A percentile compares a stretch with the other conserved stretches of the same genome.
These are phyloP conservation scores for Aspergillus campestris DNA, from an alignment of 495 filamentous ascomycete species.

Conservation along the genomic window DNA sequence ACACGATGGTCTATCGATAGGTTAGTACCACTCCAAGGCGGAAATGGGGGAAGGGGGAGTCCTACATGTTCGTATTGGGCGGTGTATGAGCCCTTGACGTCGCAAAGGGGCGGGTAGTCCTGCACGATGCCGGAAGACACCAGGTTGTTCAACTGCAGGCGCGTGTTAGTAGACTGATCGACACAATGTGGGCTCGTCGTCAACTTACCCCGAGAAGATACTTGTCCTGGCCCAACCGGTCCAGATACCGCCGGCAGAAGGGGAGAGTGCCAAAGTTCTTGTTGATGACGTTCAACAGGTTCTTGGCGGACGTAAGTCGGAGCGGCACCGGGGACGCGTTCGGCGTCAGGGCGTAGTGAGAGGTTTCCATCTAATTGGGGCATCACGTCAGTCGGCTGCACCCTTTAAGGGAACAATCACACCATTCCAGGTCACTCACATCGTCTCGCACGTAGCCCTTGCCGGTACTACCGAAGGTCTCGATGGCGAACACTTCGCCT, in stretches of 20 bases:
- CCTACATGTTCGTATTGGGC: conserved; percentile 93
- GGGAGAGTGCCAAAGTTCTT: conserved; percentile 89
- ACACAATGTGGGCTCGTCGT: not conserved
- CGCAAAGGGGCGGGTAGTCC: conserved; percentile 79
- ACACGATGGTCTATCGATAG: conserved; percentile 62
- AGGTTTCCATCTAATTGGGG: conserved; percentile 49
- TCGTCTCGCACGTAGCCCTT: conserved; percentile 79
- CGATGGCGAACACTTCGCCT: conserved; percentile 86
- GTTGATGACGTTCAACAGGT: conserved; percentile 73
- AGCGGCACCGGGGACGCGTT: conserved; percentile 61
- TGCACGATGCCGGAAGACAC: conserved; percentile 79
- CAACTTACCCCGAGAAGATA: conserved; percentile 70
- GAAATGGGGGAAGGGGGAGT: conserved; percentile 10
- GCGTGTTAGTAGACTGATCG: conserved; percentile 16
- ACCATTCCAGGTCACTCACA: conserved; percentile 30
- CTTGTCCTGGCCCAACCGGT: conserved; percentile 78
- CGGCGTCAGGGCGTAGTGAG: conserved; percentile 61
- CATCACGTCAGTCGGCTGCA: too few relatives aligned
- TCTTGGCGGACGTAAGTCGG: conserved; percentile 69
- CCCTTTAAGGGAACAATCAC: not conserved
- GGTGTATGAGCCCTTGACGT: conserved; percentile 92
- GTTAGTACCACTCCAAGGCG: conserved; percentile 14
- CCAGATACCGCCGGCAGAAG: conserved; percentile 78
- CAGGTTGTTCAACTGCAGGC: conserved; percentile 70
- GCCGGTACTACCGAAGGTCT: conserved; percentile 89